Evolutionary conservation across 257 asterid genomes (phyloP), one percentile per base, ranked within the genome.

Genomic region (Capsicum pubescens): DNA sequence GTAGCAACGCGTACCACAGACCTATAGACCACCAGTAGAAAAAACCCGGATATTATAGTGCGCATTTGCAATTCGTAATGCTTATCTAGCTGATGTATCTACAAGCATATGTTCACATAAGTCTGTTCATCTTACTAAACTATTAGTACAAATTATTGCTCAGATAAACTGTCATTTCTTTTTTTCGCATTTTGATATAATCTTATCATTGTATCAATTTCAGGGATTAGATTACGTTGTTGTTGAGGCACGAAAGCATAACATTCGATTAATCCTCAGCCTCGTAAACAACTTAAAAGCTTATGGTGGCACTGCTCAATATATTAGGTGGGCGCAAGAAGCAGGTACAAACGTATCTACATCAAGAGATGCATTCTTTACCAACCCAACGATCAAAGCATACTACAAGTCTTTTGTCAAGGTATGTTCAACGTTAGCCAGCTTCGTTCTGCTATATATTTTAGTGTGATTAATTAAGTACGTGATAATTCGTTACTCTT

Each of bases 251-350:
- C 87, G 95, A 84, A 89, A 84, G 79, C 86, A 90, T 57, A 79
- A 88, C 61, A 77, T 91, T 60, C 87, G 95, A 83, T 80, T 91
- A 70, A 86, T 91, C 58, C 89, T 91, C 14, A 87, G 93, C 85
- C 91, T 91, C 16, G 93, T 90, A 6, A 91, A 91, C 84, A 91
- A 90, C 84, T 83, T 91, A 86, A 70, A 90, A 39, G 92, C 92
- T 2, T 91, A 87, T 59, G 95, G 93, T 72, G 95, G 95, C 14
- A 90, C 91, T 85, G 88, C 89, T 46, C 95, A 91, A 85, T 91
- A 90, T 83, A 83, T 90, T 66, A 84, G 81, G 70, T 91, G 94
- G 94, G 94, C 94, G 9, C 71, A 84, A 82, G 92, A 89, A 87
- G 91, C 87, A 46, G 92, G 94, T 76, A 8, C 83, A 56, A 82